phyloP scores from a whole-genome alignment of 1,284 basidiomycete species.

The Neonothopanus nambi region DNA sequence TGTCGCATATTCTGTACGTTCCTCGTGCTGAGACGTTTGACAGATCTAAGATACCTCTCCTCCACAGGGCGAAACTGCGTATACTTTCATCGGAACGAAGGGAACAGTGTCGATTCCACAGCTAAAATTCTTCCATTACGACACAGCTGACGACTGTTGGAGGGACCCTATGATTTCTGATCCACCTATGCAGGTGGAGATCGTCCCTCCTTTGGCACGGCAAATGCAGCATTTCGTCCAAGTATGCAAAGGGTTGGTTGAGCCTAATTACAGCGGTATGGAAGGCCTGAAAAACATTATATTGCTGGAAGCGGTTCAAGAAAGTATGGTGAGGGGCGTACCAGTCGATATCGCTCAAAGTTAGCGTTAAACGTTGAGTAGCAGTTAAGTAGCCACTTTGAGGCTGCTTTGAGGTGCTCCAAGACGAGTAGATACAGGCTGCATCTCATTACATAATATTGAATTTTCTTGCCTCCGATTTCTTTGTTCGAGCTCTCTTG shows the following conservation, averaged over 20 bases:
- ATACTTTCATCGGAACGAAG: slow-evolving; percentile 16
- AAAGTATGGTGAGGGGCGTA: background rate
- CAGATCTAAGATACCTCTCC: background rate
- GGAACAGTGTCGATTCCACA: slow-evolving; percentile 14
- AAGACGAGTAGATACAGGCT: too few species aligned
- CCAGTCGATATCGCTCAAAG: background rate
- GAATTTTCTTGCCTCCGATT: too few species aligned
- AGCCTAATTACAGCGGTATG: slow-evolving; percentile 11
- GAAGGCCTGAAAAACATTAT: slow-evolving; percentile 15
- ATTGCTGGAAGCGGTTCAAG: slow-evolving; percentile 8
- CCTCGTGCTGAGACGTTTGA: background rate
- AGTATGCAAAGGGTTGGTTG: slow-evolving; percentile 1
- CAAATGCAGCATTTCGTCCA: slow-evolving; percentile 15
- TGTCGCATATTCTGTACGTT: background rate
- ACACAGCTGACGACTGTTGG: slow-evolving; percentile 10
- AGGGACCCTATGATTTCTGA: slow-evolving; percentile 4
- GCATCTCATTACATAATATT: too few species aligned
- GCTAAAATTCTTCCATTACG: slow-evolving; percentile 8
- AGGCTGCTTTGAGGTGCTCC: too few species aligned
- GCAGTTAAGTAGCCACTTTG: too few species aligned
- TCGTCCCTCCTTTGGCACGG: slow-evolving; percentile 1
- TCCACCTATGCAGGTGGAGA: background rate
- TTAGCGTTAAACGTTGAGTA: too few species aligned
- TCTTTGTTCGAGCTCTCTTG: too few species aligned
- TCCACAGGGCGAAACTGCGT: slow-evolving; percentile 9